Percentiles rank a stretch among this genome's conserved stretches.
Evolutionary conservation across 768 basidiomycete species (phyloP).

Genomic region (Tulasnella sp.): DNA sequence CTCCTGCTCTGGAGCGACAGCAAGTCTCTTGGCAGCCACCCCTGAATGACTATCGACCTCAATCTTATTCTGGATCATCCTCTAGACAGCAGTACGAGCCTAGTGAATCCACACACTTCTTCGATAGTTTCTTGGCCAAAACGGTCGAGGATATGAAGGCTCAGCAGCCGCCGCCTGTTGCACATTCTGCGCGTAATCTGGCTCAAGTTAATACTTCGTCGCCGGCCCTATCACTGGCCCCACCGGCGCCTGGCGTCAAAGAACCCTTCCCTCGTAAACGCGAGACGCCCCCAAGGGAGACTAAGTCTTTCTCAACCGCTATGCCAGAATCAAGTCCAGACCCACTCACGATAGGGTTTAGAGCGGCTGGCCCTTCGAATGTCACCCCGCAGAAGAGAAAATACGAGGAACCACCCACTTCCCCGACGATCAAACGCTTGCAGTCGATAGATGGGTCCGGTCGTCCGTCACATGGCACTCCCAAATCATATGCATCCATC

Average conservation of each 20-base stretch:
- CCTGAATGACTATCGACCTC: not conserved
- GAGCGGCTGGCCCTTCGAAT: constrained; percentile 21
- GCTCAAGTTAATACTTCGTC: not conserved
- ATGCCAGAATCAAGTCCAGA: constrained; percentile 38
- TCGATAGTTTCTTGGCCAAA: constrained; percentile 48
- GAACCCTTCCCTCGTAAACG: constrained; percentile 17
- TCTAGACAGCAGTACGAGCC: constrained; percentile 9
- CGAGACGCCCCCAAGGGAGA: not conserved
- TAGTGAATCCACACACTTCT: constrained; percentile 52
- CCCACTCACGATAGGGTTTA: constrained; percentile 29
- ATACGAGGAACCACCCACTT: constrained; percentile 43
- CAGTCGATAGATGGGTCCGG: constrained; percentile 24
- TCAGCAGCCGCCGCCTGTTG: not conserved
- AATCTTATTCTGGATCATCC: constrained; percentile 3
- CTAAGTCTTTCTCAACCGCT: not conserved
- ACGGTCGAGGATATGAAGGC: constrained; percentile 1
- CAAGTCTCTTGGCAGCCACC: constrained; percentile 33
- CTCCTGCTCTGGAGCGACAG: constrained; percentile 12
- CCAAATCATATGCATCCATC: constrained; percentile 18
- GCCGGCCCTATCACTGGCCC: constrained; percentile 23
- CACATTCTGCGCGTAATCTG: not conserved
- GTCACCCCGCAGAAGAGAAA: constrained; percentile 66
- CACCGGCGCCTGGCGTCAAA: constrained; percentile 23
- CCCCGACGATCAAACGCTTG: constrained; percentile 53
- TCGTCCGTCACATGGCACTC: constrained; percentile 16